phyloP scores from a whole-genome alignment of 345 rosid species.

The Pugionium cornutum region DNA sequence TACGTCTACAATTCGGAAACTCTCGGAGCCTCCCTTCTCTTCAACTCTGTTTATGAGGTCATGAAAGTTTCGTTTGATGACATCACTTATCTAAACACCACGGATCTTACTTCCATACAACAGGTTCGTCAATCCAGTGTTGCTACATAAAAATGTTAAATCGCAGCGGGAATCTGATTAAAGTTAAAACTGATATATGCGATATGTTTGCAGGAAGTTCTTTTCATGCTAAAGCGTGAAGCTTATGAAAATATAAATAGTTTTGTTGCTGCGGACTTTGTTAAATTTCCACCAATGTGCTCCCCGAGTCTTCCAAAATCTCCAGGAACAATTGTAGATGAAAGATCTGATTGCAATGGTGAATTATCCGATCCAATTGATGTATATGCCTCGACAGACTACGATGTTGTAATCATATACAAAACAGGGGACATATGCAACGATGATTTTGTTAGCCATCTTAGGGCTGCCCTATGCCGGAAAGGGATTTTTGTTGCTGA shows the following conservation, averaged over 20 bases:
- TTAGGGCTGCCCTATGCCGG: slow-evolving; percentile 27
- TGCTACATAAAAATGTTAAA: too few species aligned
- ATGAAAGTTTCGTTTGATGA: slow-evolving; percentile 51
- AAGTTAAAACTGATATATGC: too few species aligned
- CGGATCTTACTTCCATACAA: too few species aligned
- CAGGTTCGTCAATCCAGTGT: too few species aligned
- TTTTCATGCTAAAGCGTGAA: too few species aligned
- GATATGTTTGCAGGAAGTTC: too few species aligned
- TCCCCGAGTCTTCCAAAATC: background rate
- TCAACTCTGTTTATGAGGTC: slow-evolving; percentile 47
- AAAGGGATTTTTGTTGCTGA: slow-evolving; percentile 27
- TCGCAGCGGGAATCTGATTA: too few species aligned
- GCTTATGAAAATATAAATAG: too few species aligned
- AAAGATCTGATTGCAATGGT: background rate
- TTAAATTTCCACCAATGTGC: background rate
- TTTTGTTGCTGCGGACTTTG: background rate
- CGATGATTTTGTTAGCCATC: slow-evolving; percentile 24
- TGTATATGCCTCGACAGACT: background rate
- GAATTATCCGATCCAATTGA: background rate
- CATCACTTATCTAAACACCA: too few species aligned
- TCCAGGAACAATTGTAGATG: background rate
- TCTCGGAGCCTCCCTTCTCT: slow-evolving; percentile 42
- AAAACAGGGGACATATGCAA: background rate
- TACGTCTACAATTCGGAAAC: slow-evolving; percentile 38
- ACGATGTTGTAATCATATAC: slow-evolving; percentile 26